Conservation (phyloP, 805 yeast species). For the Yarrowia alimentaria region DNA sequence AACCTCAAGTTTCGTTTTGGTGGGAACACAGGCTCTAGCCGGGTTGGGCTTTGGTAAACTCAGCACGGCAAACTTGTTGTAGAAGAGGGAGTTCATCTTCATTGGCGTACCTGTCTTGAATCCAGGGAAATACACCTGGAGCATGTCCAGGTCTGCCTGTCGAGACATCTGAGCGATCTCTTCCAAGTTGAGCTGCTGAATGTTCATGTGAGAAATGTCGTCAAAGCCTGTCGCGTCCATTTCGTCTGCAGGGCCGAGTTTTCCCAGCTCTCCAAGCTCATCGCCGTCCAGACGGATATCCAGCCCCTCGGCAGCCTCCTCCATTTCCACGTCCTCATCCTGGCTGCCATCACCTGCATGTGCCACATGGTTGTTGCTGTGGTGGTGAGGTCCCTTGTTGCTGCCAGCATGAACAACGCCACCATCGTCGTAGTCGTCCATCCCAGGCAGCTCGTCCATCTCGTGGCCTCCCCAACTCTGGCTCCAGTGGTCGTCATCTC, state of each 20-base stretch:
- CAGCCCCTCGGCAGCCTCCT: conserved; percentile 2
- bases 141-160: conserved; percentile 33
- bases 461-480: conserved; percentile 26
- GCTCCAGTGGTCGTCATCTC: conserved; percentile 22
- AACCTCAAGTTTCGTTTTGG: conserved; percentile 57
- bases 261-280: conserved; percentile 16
- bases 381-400: background rate
- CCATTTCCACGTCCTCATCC: conserved; percentile 11
- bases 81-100: conserved; percentile 64
- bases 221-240: conserved; percentile 22
- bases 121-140: conserved; percentile 55
- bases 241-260: conserved; percentile 19
- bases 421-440: conserved; percentile 21
- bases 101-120: conserved; percentile 56
- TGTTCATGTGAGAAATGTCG: conserved; percentile 11
- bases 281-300: conserved; percentile 12
- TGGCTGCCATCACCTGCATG: conserved; percentile 5
- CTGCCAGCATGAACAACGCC: conserved; percentile 16
- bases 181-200: conserved; percentile 18
- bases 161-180: conserved; percentile 21
- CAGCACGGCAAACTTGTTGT: conserved; percentile 58
- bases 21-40: conserved; percentile 47
- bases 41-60: conserved; percentile 51
- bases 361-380: conserved; percentile 9
- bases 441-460: conserved; percentile 14